Evolutionary conservation across 2,329 filamentous ascomycete genomes (phyloP).

Genomic region (Zymoseptoria pseudotritici): DNA sequence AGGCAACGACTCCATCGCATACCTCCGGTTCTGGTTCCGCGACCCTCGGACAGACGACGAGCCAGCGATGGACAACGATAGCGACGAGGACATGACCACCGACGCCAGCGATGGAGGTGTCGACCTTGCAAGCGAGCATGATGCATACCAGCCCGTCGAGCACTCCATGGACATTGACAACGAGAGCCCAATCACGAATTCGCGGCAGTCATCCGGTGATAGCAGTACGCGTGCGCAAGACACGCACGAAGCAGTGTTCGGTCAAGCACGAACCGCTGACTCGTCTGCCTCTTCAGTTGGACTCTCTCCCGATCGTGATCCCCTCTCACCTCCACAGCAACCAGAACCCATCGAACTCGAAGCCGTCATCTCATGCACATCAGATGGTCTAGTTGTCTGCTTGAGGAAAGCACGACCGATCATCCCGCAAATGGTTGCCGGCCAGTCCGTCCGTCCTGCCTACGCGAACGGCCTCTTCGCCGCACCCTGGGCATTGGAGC

Average conservation of each 20-base stretch:
- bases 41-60: slow-evolving; percentile 55
- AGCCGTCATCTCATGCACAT: slow-evolving; percentile 85
- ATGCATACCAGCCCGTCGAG: slow-evolving; percentile 9
- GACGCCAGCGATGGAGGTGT: slow-evolving; percentile 44
- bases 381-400: slow-evolving; percentile 77
- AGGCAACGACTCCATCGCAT: slow-evolving; percentile 83
- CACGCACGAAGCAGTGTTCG: slow-evolving; percentile 39
- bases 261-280: slow-evolving; percentile 31
- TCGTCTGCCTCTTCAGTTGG: slow-evolving; percentile 29
- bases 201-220: slow-evolving; percentile 40
- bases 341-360: slow-evolving; percentile 61
- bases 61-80: slow-evolving; percentile 29
- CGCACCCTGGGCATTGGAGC: slow-evolving; percentile 68
- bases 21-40: slow-evolving; percentile 76
- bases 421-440: slow-evolving; percentile 51
- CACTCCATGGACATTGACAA: slow-evolving; percentile 14
- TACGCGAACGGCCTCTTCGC: slow-evolving; percentile 64
- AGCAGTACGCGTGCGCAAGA: slow-evolving; percentile 34
- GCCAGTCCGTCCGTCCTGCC: slow-evolving; percentile 36
- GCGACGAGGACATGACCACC: slow-evolving; percentile 42
- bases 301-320: slow-evolving; percentile 22
- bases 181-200: slow-evolving; percentile 12
- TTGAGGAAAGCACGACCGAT: slow-evolving; percentile 65
- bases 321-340: slow-evolving; percentile 10
- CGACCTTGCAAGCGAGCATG: slow-evolving; percentile 33